Base-by-base conservation (phyloP, 108 stramenopile species). In the Stephanodiscus triporus region DNA sequence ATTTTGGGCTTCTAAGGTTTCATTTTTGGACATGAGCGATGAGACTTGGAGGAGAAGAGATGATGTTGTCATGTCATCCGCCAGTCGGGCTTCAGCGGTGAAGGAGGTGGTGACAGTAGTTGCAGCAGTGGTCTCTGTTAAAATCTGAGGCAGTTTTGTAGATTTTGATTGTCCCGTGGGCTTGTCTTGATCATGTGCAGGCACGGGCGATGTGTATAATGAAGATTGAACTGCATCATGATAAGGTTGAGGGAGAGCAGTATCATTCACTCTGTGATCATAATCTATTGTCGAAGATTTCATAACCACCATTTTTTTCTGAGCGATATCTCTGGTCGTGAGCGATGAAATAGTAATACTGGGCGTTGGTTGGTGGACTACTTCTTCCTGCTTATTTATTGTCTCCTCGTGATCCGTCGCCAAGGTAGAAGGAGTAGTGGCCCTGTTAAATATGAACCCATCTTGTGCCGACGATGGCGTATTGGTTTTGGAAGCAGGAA, bases 221-320 rank as follows among this genome's bases (percentile, higher is more conserved):
- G 57, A 56, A 49, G 59, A 72, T 54, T 63, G 61, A 29, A 20
- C 22, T 40, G 42, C 24, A 49, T 42, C 43, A 19, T n/a, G 4
- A 37, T 58, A 14, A n/a, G 45, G 48, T 38, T 42, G 29, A 38
- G 66, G 75, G 19, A 75, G 66, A 30, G 68, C 62, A 45, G 76
- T 70, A 34, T 77, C 76, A 45, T 68, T 53, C 37, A 70, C 76
- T 36, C 76, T 27, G 40, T 77, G 60, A 14, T 57, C 63, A 38
- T 77, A 77, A 38, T 68, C 75, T 45, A 77, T 70, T 63, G 34
- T 56, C 51, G 38, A 64, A 19, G 76, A 42, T 36, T 38, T 61
- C 60, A 61, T 61, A 27, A 26, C 24, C 11, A 16, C 2, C 7
- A 57, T 30, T 0, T 54, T 27, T 30, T 57, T 30, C 36, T 61